A percentile compares a stretch with the other conserved stretches of the same genome.
phyloP scores from a whole-genome alignment of 768 basidiomycete genomes.

The Botryobasidium botryosum region DNA sequence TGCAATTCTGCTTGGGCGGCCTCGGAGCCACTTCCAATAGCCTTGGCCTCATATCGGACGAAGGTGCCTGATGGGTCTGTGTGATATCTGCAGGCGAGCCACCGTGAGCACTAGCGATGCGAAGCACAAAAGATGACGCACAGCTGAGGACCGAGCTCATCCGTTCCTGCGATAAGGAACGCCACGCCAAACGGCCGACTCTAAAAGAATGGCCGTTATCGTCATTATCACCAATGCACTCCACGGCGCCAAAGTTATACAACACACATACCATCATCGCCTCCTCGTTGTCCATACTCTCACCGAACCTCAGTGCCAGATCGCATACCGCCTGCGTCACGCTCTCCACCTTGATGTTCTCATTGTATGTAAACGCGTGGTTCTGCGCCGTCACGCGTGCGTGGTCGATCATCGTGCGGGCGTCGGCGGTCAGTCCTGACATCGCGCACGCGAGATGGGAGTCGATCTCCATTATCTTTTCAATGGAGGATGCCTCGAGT shows the following conservation, averaged over 20 bases:
- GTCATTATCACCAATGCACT: not conserved
- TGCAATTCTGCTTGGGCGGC: slow-evolving; percentile 95
- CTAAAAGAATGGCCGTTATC: slow-evolving; percentile 18
- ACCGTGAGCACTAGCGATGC: not conserved
- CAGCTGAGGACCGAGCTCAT: slow-evolving; percentile 93
- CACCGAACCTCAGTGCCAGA: slow-evolving; percentile 89
- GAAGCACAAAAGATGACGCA: slow-evolving; percentile 18
- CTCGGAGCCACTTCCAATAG: slow-evolving; percentile 95
- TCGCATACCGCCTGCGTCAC: slow-evolving; percentile 97
- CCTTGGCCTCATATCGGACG: slow-evolving; percentile 92
- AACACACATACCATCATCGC: slow-evolving; percentile 75
- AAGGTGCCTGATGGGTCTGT: slow-evolving; percentile 98
- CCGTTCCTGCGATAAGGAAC: slow-evolving; percentile 89
- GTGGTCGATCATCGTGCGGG: slow-evolving; percentile 99
- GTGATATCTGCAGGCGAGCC: slow-evolving; percentile 48
- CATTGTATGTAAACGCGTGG: slow-evolving; percentile 94
- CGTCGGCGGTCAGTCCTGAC: slow-evolving; percentile 90
- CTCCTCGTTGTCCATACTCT: slow-evolving; percentile 97
- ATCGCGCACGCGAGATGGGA: slow-evolving; percentile 91
- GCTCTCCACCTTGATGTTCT: slow-evolving; percentile 92
- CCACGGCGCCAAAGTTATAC: not conserved
- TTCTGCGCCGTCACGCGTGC: slow-evolving; percentile 93
- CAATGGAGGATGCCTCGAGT: slow-evolving; percentile 87
- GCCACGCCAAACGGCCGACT: slow-evolving; percentile 98
- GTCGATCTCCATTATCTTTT: slow-evolving; percentile 99